phyloP scores from a whole-genome alignment of 192 early-diverging fungal species.

The Mortierella antarctica region DNA sequence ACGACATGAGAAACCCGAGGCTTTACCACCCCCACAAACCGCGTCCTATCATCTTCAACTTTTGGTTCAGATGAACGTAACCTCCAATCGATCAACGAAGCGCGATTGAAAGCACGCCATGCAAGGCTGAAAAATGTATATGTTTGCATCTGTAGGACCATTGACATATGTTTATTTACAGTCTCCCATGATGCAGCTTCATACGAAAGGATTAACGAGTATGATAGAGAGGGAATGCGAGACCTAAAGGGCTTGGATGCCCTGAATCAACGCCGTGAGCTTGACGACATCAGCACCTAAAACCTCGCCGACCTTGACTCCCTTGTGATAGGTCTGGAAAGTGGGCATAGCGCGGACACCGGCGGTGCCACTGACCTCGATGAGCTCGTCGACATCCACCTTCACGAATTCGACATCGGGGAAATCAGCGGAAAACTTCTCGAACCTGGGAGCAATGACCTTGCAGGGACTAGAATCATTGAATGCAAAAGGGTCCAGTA shows the following conservation, averaged over 20 bases:
- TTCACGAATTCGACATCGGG: slow-evolving; percentile 75
- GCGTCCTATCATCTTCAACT: too few species aligned
- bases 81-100: too few species aligned
- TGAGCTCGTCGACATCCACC: slow-evolving; percentile 85
- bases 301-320: slow-evolving; percentile 69
- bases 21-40: too few species aligned
- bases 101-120: neutral
- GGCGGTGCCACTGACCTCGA: slow-evolving; percentile 35
- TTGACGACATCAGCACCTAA: slow-evolving; percentile 68
- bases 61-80: too few species aligned
- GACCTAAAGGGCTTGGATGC: slow-evolving; percentile 10
- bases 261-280: slow-evolving; percentile 60
- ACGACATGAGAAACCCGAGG: too few species aligned
- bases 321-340: slow-evolving; percentile 78
- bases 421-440: slow-evolving; percentile 61
- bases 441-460: slow-evolving; percentile 73
- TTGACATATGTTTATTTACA: slow-evolving; percentile 4
- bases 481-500: neutral
- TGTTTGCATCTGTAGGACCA: neutral
- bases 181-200: neutral
- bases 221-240: neutral
- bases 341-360: slow-evolving; percentile 79
- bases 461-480: slow-evolving; percentile 74
- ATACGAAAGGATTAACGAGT: neutral
- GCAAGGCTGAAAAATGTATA: neutral